Base-by-base conservation (phyloP, 1,284 basidiomycete species). In the Vanrija humicola region DNA sequence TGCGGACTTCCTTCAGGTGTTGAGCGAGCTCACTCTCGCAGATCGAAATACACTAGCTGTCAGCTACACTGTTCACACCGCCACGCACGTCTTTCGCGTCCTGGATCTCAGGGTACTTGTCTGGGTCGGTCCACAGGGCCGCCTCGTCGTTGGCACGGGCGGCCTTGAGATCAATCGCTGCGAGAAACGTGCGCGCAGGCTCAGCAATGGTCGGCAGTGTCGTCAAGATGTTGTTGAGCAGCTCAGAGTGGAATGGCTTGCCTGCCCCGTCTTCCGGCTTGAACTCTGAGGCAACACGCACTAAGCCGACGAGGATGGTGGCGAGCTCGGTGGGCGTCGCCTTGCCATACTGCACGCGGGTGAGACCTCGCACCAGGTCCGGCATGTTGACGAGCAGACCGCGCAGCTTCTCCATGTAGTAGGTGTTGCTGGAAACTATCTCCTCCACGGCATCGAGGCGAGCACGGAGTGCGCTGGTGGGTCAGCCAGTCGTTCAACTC, bases 341-440 rank as follows among this genome's bases (percentile, higher is more conserved):
- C 76, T 92, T 89, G 47, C 88, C 87, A 66, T 96, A 95, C 66
- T 93, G 90, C 48, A 98, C 88, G 28, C 91, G 80, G 55, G 87
- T 89, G 14, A 98, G 78, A 0, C 95, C 95, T 64, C 85, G 87
- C 1, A 90, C 88, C 39, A 98, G 83, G 71, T 98, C 94, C 0
- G 93, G 93, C 25, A 95, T 79, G 47, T 83, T 83, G 65, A 80
- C 86, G 45, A 96, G 77, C 12, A 88, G 73, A 42, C 84, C 80
- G 12, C 89, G 84, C 34, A 97, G 79, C 43, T 81, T 83, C 38
- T 84, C 74, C 52, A 81, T 59, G 39, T 76, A 66, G 26, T 81
- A 63, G 83, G 79, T 64, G 74, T 82, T 51, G 82, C 82, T 51
- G 78, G 86, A 54, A 74, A 79, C 70, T 46, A 97, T 86, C 68